These are phyloP conservation scores for Geoglossum cookeanum DNA, from an alignment of 2,329 filamentous ascomycete genomes.

Conservation along the genomic window DNA sequence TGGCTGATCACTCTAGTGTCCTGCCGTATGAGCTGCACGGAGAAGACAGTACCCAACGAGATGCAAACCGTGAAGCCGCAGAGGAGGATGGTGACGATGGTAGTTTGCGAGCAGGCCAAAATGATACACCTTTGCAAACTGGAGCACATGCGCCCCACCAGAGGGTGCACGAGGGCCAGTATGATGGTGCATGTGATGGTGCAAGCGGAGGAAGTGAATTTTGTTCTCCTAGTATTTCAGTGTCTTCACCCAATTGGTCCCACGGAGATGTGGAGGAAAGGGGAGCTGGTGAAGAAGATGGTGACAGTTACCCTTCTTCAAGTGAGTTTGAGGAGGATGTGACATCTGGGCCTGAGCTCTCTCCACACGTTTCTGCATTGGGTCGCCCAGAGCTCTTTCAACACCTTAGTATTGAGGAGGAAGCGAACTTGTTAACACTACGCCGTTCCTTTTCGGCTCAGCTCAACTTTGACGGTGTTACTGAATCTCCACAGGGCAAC, in stretches of 20 bases:
- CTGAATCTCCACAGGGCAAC: background rate
- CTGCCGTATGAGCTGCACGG: background rate
- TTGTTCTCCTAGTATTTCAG: background rate
- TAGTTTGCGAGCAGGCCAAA: background rate
- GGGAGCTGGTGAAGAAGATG: background rate
- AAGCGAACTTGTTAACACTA: background rate
- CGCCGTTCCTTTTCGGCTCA: background rate
- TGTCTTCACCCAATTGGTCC: background rate
- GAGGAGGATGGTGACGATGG: background rate
- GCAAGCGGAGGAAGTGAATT: background rate
- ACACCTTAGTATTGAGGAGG: background rate
- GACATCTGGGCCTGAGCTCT: background rate
- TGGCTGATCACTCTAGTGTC: background rate
- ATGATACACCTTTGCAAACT: background rate
- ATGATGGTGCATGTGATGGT: background rate
- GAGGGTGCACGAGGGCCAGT: background rate
- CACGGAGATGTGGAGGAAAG: background rate
- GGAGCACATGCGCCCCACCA: background rate
- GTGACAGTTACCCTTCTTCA: background rate
- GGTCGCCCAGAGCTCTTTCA: background rate
- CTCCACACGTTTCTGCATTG: background rate
- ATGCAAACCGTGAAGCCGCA: background rate
- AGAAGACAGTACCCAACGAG: background rate
- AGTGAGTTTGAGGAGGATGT: slow-evolving; percentile 1
- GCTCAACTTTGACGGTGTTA: background rate